phyloP scores from a whole-genome alignment of 352 stramenopile genomes.

The Thraustochytrium aureum region DNA sequence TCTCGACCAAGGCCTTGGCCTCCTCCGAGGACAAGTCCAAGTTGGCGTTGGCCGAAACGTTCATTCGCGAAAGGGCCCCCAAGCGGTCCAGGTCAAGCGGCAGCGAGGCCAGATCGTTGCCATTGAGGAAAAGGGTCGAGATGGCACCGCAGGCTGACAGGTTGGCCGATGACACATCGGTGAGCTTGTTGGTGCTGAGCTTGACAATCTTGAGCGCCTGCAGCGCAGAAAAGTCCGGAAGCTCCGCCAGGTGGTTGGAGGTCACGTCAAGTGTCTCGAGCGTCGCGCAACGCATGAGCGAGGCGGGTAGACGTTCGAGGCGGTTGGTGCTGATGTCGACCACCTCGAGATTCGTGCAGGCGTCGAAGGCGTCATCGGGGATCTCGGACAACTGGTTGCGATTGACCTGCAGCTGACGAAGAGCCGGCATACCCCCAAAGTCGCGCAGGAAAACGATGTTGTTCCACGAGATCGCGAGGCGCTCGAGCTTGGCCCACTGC shows the following conservation, averaged over 20 bases:
- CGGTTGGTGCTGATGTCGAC: conserved; percentile 67
- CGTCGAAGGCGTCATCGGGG: conserved; percentile 39
- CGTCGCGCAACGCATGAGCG: conserved; percentile 61
- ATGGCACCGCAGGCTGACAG: conserved; percentile 50
- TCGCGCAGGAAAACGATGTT: conserved; percentile 41
- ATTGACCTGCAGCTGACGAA: conserved; percentile 54
- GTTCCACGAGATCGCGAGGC: conserved; percentile 50
- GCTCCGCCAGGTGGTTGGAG: conserved; percentile 66
- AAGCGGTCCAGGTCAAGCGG: conserved; percentile 69
- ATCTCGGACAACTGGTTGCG: conserved; percentile 39
- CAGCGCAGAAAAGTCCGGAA: conserved; percentile 62
- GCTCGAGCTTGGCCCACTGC: conserved; percentile 30
- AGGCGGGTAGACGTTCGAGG: conserved; percentile 62
- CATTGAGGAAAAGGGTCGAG: conserved; percentile 69
- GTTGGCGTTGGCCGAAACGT: background rate
- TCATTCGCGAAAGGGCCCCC: conserved; percentile 56
- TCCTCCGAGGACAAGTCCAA: conserved; percentile 17
- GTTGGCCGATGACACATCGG: conserved; percentile 17
- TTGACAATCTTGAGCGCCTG: conserved; percentile 54
- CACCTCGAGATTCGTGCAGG: conserved; percentile 15
- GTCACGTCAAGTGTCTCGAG: conserved; percentile 73
- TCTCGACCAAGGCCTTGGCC: background rate
- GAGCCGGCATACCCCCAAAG: conserved; percentile 63
- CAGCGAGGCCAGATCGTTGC: conserved; percentile 62
- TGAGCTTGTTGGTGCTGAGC: conserved; percentile 39